These are phyloP conservation scores for Zymoseptoria passerinii DNA, from an alignment of 2,329 filamentous ascomycete genomes.

Conservation along the genomic window DNA sequence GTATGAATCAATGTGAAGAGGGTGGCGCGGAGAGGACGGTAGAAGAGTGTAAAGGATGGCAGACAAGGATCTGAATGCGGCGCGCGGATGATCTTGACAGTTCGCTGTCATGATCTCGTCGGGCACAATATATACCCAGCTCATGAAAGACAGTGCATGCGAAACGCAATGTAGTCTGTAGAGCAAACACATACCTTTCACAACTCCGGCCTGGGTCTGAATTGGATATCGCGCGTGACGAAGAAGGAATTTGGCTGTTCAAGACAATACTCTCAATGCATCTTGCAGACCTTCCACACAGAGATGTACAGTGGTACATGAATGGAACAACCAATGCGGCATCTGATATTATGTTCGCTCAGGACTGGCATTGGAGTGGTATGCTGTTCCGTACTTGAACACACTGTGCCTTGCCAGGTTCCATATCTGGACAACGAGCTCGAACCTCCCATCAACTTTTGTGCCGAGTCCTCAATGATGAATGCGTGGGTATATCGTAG, in stretches of 20 bases:
- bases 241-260: neutral
- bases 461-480: no score
- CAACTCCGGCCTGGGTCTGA: neutral
- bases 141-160: neutral
- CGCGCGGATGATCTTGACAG: neutral
- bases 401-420: no score
- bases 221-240: neutral
- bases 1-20: neutral
- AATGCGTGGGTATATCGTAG: neutral
- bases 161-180: neutral
- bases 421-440: no score
- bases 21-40: neutral
- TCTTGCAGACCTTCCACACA: neutral
- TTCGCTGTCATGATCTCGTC: neutral
- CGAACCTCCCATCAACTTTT: no score
- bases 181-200: neutral
- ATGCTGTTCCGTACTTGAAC: neutral
- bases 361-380: neutral
- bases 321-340: neutral
- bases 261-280: neutral
- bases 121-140: neutral
- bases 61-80: neutral
- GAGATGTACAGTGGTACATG: neutral
- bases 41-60: neutral
- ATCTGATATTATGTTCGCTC: neutral